These are phyloP conservation scores for Hericium erinaceus DNA, from an alignment of 768 basidiomycete genomes.

Conservation along the genomic window DNA sequence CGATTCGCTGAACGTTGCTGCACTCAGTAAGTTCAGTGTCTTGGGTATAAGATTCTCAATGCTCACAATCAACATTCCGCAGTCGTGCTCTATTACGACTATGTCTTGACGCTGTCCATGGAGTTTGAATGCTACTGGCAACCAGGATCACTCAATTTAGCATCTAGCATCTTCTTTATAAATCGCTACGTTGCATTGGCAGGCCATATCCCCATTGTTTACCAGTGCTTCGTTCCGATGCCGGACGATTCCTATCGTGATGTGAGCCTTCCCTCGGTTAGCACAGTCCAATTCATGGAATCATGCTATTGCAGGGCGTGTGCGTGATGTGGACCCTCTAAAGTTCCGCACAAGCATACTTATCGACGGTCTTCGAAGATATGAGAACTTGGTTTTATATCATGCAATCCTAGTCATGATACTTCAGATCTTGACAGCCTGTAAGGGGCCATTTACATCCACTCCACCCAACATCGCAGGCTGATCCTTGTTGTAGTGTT, in stretches of 20 bases:
- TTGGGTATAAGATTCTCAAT: neutral
- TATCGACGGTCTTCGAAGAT: neutral
- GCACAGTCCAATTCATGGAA: too few species aligned
- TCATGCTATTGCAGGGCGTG: too few species aligned
- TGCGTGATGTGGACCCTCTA: too few species aligned
- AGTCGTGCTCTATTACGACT: slow-evolving; percentile 35
- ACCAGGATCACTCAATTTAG: slow-evolving; percentile 2
- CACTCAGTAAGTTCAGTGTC: neutral
- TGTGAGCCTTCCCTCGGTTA: neutral
- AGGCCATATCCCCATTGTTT: slow-evolving; percentile 14
- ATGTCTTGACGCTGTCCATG: slow-evolving; percentile 30
- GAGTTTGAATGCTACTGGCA: slow-evolving; percentile 40
- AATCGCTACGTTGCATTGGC: slow-evolving; percentile 17
- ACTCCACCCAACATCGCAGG: too few species aligned
- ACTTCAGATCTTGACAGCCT: neutral
- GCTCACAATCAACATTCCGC: neutral
- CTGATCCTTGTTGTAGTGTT: neutral
- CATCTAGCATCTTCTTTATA: slow-evolving; percentile 13
- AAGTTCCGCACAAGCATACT: too few species aligned
- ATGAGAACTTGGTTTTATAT: neutral
- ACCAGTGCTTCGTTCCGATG: neutral
- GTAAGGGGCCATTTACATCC: neutral
- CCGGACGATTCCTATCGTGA: neutral
- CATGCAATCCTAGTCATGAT: neutral
- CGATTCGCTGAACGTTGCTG: neutral